A percentile compares a stretch with the other conserved stretches of the same genome.
Evolutionary conservation across 192 early-diverging fungal species (phyloP).

Genomic region (Mortierella alpina): DNA sequence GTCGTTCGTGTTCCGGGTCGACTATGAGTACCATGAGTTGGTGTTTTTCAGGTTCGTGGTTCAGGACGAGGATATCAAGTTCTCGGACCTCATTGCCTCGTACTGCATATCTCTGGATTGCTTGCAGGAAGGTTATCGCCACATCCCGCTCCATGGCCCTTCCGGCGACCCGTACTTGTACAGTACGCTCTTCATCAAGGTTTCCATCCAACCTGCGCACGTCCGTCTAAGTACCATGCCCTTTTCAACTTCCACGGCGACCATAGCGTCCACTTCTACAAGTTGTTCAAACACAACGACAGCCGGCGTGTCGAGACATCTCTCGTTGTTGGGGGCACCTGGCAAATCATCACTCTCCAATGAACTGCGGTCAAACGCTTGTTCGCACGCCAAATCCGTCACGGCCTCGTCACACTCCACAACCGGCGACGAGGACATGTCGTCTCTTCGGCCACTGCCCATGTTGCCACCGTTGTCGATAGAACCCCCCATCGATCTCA

Average conservation of each 20-base stretch:
- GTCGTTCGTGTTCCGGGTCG: slow-evolving; percentile 46
- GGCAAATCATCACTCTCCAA: too few species aligned
- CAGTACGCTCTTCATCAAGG: slow-evolving; percentile 69
- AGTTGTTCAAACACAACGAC: too few species aligned
- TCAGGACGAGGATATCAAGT: slow-evolving; percentile 55
- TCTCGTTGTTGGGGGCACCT: too few species aligned
- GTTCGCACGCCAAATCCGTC: background rate
- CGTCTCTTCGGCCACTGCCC: slow-evolving; percentile 12
- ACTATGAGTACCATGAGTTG: slow-evolving; percentile 53
- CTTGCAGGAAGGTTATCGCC: slow-evolving; percentile 71
- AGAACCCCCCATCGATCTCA: background rate
- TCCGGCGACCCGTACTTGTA: slow-evolving; percentile 74
- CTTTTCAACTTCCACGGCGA: too few species aligned
- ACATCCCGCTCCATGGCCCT: slow-evolving; percentile 70
- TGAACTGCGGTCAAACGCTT: background rate
- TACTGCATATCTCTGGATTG: slow-evolving; percentile 58
- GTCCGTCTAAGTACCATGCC: background rate
- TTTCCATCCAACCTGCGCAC: slow-evolving; percentile 20
- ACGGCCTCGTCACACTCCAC: background rate
- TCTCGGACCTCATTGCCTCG: slow-evolving; percentile 54
- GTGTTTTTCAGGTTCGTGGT: slow-evolving; percentile 58
- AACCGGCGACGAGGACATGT: background rate
- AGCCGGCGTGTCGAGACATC: too few species aligned
- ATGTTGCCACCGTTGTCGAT: background rate
- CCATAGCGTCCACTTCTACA: too few species aligned